A percentile compares a stretch with the other conserved stretches of the same genome.
These are phyloP conservation scores for Sutorius australiensis DNA, from an alignment of 768 basidiomycete species.

Conservation along the genomic window DNA sequence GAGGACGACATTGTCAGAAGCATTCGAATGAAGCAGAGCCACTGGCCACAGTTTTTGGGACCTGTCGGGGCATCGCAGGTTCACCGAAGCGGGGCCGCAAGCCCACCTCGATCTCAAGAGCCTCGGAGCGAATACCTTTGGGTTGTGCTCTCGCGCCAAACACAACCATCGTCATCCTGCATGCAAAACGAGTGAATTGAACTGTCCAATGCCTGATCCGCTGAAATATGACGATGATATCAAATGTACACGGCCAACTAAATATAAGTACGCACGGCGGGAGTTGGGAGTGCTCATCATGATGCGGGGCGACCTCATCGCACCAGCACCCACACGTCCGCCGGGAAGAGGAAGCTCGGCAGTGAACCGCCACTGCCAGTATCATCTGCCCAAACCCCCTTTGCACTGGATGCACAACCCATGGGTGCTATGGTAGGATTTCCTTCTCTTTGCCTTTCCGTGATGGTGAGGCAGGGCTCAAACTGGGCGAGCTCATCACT, in stretches of 20 bases:
- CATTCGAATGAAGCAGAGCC: not conserved
- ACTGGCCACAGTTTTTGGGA: not conserved
- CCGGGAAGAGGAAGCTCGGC: not conserved
- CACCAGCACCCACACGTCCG: constrained; percentile 7
- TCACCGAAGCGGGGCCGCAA: not conserved
- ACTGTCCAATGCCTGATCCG: constrained; percentile 14
- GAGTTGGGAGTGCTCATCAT: constrained; percentile 1
- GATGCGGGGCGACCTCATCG: constrained; percentile 1
- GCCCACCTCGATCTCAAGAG: not conserved
- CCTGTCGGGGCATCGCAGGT: constrained; percentile 10
- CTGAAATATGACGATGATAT: constrained; percentile 18
- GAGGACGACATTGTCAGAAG: not conserved
- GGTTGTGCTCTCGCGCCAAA: not conserved
- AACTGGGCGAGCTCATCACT: constrained; percentile 39
- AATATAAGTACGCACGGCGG: constrained; percentile 7
- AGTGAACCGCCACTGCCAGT: not conserved
- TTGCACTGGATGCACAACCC: not conserved
- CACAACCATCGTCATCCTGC: not conserved
- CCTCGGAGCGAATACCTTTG: not conserved
- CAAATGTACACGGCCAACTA: constrained; percentile 11
- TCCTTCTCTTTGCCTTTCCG: constrained; percentile 49
- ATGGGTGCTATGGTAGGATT: constrained; percentile 10
- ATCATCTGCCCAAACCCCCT: not conserved
- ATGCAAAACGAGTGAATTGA: constrained; percentile 16
- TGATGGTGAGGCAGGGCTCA: constrained; percentile 35